Evolutionary conservation across 148 eudicot species (phyloP).

Genomic region (Vaccinium darrowii): DNA sequence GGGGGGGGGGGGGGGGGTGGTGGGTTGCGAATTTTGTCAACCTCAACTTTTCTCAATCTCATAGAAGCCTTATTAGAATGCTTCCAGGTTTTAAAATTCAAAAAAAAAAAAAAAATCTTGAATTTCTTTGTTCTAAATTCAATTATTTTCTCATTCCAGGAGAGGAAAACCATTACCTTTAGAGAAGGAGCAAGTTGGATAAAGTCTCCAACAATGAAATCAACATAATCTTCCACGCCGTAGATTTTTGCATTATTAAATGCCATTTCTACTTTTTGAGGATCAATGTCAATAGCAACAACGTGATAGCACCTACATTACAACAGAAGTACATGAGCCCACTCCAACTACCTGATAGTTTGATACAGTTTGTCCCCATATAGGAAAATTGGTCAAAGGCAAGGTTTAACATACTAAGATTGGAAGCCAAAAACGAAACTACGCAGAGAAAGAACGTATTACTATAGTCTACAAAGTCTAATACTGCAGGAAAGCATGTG

Average conservation of each 20-base stretch:
- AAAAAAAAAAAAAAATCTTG: background rate
- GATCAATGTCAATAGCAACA: conserved; percentile 53
- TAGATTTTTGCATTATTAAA: conserved; percentile 43
- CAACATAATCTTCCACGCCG: conserved; percentile 46
- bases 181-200: conserved; percentile 44
- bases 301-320: conserved; percentile 43
- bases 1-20: background rate
- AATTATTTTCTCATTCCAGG: background rate
- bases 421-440: background rate
- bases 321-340: background rate
- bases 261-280: conserved; percentile 41
- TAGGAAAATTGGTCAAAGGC: background rate
- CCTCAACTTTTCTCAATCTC: background rate
- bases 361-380: background rate
- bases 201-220: conserved; percentile 55
- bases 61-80: background rate
- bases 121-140: background rate
- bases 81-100: background rate
- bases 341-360: background rate
- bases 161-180: conserved; percentile 33
- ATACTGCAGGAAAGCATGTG: background rate
- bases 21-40: background rate
- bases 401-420: conserved; percentile 2
- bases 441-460: background rate
- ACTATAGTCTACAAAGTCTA: background rate